Evolutionary conservation across 257 asterid genomes (phyloP).

Genomic region (Fraxinus anomala): DNA sequence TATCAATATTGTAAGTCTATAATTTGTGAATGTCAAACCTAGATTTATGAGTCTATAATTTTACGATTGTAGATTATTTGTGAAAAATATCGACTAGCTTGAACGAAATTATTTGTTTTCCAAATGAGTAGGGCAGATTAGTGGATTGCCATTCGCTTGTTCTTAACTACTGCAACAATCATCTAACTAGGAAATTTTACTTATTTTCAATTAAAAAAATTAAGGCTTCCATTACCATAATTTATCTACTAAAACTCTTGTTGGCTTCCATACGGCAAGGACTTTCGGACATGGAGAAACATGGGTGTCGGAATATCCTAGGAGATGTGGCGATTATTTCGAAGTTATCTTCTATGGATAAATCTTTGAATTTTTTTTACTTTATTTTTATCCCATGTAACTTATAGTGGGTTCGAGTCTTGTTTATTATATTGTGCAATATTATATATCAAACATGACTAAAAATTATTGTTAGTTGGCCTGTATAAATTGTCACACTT

Average conservation of each 20-base stretch:
- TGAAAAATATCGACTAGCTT: not conserved
- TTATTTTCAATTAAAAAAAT: too few relatives aligned
- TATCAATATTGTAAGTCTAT: too few relatives aligned
- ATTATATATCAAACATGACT: not conserved
- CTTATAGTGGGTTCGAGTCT: not conserved
- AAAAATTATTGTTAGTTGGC: not conserved
- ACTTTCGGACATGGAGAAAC: slow-evolving; percentile 20
- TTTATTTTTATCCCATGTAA: not conserved
- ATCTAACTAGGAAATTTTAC: not conserved
- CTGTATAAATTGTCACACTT: slow-evolving; percentile 5
- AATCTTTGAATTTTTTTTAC: not conserved
- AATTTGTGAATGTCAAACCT: too few relatives aligned
- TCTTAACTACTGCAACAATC: not conserved
- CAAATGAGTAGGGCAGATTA: not conserved
- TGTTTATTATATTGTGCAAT: not conserved
- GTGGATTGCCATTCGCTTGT: not conserved
- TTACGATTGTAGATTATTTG: too few relatives aligned
- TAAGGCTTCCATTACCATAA: not conserved
- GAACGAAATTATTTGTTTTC: not conserved
- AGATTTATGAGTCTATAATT: too few relatives aligned
- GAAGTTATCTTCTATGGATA: slow-evolving; percentile 15
- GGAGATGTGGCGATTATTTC: slow-evolving; percentile 24
- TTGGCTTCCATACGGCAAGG: not conserved
- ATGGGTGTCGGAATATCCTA: slow-evolving; percentile 3
- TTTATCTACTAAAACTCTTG: not conserved